Conservation (phyloP, 2,329 filamentous ascomycete species). For the Pseudogymnoascus sp. region DNA sequence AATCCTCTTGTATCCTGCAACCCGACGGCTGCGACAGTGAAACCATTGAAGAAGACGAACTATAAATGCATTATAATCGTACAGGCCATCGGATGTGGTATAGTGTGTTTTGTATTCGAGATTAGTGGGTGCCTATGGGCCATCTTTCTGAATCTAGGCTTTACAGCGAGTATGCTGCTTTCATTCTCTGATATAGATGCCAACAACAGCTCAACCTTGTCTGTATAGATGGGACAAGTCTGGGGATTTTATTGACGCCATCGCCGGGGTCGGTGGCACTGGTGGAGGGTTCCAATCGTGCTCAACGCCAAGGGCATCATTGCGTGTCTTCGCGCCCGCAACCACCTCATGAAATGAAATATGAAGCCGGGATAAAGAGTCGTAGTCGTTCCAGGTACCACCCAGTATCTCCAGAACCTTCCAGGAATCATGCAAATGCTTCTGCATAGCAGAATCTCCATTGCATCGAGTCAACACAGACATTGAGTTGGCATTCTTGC, state of each 20-base stretch:
- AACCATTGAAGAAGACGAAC: background rate
- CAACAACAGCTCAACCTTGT: background rate
- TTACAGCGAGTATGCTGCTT: background rate
- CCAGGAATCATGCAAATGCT: slow-evolving; percentile 40
- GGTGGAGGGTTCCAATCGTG: slow-evolving; percentile 9
- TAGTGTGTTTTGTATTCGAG: background rate
- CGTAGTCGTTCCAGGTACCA: slow-evolving; percentile 21
- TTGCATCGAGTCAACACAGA: slow-evolving; percentile 41
- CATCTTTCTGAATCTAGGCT: background rate
- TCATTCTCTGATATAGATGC: background rate
- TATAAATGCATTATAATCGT: background rate
- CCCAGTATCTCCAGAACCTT: slow-evolving; percentile 41
- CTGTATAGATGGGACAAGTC: background rate
- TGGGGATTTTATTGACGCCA: background rate
- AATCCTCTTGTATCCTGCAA: background rate
- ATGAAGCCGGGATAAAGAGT: slow-evolving; percentile 24
- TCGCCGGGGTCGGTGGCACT: slow-evolving; percentile 5
- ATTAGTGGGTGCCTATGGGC: background rate
- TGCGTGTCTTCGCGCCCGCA: slow-evolving; percentile 11
- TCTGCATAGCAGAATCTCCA: slow-evolving; percentile 40
- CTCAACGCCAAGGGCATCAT: slow-evolving; percentile 4
- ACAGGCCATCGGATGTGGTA: background rate
- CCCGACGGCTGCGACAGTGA: background rate
- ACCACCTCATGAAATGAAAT: slow-evolving; percentile 21
- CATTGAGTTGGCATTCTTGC: slow-evolving; percentile 38